Conservation (phyloP, 257 asterid genomes). For the Solanum chaucha region DNA sequence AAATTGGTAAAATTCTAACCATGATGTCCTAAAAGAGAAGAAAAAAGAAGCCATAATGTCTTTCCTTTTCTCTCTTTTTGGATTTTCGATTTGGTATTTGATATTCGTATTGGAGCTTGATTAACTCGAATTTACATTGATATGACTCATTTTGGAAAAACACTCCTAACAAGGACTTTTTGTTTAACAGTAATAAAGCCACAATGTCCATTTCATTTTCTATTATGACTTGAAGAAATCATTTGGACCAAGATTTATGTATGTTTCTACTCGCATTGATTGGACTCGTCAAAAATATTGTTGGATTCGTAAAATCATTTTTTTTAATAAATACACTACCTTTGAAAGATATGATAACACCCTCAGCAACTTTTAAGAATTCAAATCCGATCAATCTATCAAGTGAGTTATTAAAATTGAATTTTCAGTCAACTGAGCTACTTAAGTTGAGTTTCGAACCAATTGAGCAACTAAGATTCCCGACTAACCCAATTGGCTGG, state of each 20-base stretch:
- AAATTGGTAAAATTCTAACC: not conserved
- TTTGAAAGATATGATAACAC: not conserved
- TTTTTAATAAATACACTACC: not conserved
- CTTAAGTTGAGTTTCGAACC: slow-evolving; percentile 1
- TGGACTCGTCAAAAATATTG: no score
- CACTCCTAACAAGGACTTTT: not conserved
- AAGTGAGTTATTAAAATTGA: not conserved
- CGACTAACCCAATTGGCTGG: not conserved
- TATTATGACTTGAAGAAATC: not conserved
- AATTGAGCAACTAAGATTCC: not conserved
- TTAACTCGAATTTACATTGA: not conserved
- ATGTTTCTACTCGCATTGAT: not conserved
- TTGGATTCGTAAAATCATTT: rapidly evolving
- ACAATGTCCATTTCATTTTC: not conserved
- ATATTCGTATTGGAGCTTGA: no score
- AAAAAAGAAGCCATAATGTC: not conserved
- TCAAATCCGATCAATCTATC: not conserved
- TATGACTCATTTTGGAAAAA: not conserved
- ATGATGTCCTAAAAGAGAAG: not conserved
- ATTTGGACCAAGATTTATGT: not conserved
- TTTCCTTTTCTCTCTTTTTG: no score
- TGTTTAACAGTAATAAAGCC: not conserved
- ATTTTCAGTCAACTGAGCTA: no score
- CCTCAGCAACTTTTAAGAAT: no score
- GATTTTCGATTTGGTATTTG: not conserved